Percentiles rank a stretch among this genome's conserved stretches.
Conservation (phyloP, 257 asterid genomes). For the Fraxinus quadrangulata region DNA sequence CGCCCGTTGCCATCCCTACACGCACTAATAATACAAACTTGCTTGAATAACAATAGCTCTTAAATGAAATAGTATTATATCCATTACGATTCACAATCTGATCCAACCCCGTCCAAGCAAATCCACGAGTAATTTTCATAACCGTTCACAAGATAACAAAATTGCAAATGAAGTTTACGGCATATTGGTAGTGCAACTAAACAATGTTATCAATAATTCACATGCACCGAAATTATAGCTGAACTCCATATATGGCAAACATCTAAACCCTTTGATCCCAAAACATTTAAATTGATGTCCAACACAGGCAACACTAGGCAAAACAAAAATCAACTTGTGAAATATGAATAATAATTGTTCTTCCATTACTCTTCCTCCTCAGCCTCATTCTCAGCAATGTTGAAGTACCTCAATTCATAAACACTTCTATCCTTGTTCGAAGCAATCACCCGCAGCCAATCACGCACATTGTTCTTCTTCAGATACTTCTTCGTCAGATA, state of each 20-base stretch:
- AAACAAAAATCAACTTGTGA: background rate
- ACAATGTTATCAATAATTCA: no score
- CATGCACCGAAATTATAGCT: no score
- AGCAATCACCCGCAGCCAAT: slow-evolving; percentile 55
- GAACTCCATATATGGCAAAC: background rate
- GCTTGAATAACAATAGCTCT: no score
- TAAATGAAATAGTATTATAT: no score
- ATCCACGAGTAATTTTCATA: no score
- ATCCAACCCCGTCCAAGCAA: no score
- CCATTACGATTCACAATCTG: no score
- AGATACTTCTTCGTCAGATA: slow-evolving; percentile 52
- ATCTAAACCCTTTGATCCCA: background rate
- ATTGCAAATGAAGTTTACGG: no score
- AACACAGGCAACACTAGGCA: background rate
- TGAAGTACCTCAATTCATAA: slow-evolving; percentile 52
- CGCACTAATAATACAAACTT: no score
- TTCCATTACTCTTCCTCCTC: slow-evolving; percentile 45
- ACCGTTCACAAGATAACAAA: no score
- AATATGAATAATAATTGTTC: background rate
- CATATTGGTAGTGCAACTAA: no score
- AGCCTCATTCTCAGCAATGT: slow-evolving; percentile 52
- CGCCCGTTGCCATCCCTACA: no score
- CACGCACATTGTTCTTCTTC: slow-evolving; percentile 52
- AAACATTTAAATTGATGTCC: background rate
- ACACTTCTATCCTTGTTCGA: slow-evolving; percentile 51